phyloP scores from a whole-genome alignment of 2,329 filamentous ascomycete species.

The Xylaria arbuscula region DNA sequence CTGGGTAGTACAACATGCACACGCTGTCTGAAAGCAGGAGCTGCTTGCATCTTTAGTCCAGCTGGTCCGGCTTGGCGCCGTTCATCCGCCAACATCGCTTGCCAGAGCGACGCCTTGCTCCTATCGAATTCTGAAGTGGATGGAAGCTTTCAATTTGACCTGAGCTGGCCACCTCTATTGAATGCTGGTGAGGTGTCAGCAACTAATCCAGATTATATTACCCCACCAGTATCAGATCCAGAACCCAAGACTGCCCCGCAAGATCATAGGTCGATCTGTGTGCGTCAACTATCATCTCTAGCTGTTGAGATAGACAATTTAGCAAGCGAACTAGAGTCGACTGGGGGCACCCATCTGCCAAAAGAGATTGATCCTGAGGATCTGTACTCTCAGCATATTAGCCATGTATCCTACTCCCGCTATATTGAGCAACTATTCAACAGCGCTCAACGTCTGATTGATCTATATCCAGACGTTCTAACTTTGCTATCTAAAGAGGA shows the following conservation, averaged over 20 bases:
- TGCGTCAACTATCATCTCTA: slow-evolving; percentile 42
- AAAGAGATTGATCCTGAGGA: slow-evolving; percentile 41
- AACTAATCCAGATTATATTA: slow-evolving; percentile 2
- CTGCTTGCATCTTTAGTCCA: slow-evolving; percentile 58
- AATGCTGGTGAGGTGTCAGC: background rate
- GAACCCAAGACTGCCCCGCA: slow-evolving; percentile 11
- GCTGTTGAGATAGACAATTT: slow-evolving; percentile 47
- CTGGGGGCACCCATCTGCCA: slow-evolving; percentile 44
- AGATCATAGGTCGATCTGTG: slow-evolving; percentile 36
- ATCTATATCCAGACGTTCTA: slow-evolving; percentile 51
- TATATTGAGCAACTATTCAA: slow-evolving; percentile 53
- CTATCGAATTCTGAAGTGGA: slow-evolving; percentile 8
- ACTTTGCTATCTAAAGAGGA: slow-evolving; percentile 37
- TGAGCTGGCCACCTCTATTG: slow-evolving; percentile 40
- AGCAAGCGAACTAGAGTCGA: slow-evolving; percentile 38
- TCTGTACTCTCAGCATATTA: slow-evolving; percentile 41
- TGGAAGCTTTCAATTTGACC: slow-evolving; percentile 33
- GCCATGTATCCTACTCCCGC: slow-evolving; percentile 40
- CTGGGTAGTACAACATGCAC: slow-evolving; percentile 52
- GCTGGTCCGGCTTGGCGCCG: slow-evolving; percentile 40
- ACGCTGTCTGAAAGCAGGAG: slow-evolving; percentile 56
- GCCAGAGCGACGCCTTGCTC: slow-evolving; percentile 32
- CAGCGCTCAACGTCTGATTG: slow-evolving; percentile 51
- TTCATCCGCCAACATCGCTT: slow-evolving; percentile 24
- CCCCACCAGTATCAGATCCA: slow-evolving; percentile 15